Evolutionary conservation across 2,329 filamentous ascomycete genomes (phyloP).

Genomic region (Periconia sp.): DNA sequence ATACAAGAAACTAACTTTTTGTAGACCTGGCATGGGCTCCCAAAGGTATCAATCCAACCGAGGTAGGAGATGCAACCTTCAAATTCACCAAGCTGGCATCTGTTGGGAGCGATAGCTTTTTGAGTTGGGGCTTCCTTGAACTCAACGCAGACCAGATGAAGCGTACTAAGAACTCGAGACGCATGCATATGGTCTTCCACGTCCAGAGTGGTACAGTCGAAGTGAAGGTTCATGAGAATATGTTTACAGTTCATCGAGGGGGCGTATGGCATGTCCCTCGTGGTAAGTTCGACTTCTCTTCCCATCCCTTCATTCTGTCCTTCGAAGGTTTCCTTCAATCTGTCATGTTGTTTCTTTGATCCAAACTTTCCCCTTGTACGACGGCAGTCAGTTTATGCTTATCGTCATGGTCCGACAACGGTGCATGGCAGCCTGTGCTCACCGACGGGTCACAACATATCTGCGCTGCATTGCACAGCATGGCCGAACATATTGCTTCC

Average conservation of each 20-base stretch:
- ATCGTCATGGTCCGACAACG: slow-evolving; percentile 14
- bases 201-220: slow-evolving; percentile 80
- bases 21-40: slow-evolving; percentile 63
- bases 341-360: not conserved
- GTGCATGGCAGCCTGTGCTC: slow-evolving; percentile 18
- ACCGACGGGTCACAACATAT: slow-evolving; percentile 5
- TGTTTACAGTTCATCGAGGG: slow-evolving; percentile 82
- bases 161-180: slow-evolving; percentile 85
- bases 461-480: slow-evolving; percentile 7
- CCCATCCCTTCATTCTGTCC: slow-evolving; percentile 6
- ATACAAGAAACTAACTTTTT: slow-evolving; percentile 17
- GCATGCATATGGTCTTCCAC: slow-evolving; percentile 98
- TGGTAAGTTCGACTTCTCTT: slow-evolving; percentile 62
- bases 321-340: not conserved
- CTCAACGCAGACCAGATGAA: slow-evolving; percentile 82
- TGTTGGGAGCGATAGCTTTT: slow-evolving; percentile 68
- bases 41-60: slow-evolving; percentile 58
- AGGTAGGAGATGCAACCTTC: slow-evolving; percentile 70
- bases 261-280: slow-evolving; percentile 93
- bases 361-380: slow-evolving; percentile 19
- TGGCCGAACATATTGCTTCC: not conserved
- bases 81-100: slow-evolving; percentile 81
- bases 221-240: slow-evolving; percentile 73
- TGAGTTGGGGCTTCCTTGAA: slow-evolving; percentile 88
- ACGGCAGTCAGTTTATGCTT: slow-evolving; percentile 34